phyloP scores from a whole-genome alignment of 768 basidiomycete genomes.

The Macrolepiota fuliginosa region DNA sequence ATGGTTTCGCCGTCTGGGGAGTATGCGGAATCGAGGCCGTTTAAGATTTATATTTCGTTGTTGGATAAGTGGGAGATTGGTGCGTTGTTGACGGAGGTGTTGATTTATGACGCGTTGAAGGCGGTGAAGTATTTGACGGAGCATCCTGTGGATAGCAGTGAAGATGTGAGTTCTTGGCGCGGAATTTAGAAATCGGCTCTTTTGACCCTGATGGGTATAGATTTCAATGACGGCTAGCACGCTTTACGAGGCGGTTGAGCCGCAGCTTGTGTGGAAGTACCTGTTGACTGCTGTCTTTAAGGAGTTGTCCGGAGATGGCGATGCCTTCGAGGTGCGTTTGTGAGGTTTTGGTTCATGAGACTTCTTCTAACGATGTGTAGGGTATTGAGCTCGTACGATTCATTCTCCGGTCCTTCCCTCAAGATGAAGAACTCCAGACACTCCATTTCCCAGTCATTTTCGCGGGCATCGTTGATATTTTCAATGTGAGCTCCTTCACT shows the following conservation, averaged over 20 bases:
- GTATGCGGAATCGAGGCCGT: slow-evolving; percentile 81
- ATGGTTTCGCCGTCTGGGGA: slow-evolving; percentile 72
- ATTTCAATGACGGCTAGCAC: slow-evolving; percentile 81
- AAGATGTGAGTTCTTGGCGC: slow-evolving; percentile 50
- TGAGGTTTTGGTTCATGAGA: neutral
- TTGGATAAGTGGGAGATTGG: slow-evolving; percentile 99
- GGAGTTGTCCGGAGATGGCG: slow-evolving; percentile 47
- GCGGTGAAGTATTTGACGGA: slow-evolving; percentile 61
- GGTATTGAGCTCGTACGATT: slow-evolving; percentile 68
- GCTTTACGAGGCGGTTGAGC: slow-evolving; percentile 92
- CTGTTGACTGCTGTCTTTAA: slow-evolving; percentile 56
- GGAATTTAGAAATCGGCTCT: neutral
- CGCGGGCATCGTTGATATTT: slow-evolving; percentile 58
- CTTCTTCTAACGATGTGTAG: slow-evolving; percentile 30
- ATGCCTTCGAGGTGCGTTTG: slow-evolving; percentile 44
- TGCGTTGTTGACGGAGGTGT: slow-evolving; percentile 66
- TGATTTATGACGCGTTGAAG: slow-evolving; percentile 79
- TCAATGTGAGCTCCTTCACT: slow-evolving; percentile 49
- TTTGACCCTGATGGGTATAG: slow-evolving; percentile 30
- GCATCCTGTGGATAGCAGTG: slow-evolving; percentile 47
- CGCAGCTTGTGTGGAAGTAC: slow-evolving; percentile 81
- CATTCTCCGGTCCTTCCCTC: slow-evolving; percentile 70
- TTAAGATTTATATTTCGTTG: slow-evolving; percentile 93
- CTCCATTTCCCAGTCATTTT: slow-evolving; percentile 83
- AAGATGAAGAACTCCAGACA: slow-evolving; percentile 84